These are phyloP conservation scores for Capronia americana DNA, from an alignment of 2,329 filamentous ascomycete species.

Conservation along the genomic window DNA sequence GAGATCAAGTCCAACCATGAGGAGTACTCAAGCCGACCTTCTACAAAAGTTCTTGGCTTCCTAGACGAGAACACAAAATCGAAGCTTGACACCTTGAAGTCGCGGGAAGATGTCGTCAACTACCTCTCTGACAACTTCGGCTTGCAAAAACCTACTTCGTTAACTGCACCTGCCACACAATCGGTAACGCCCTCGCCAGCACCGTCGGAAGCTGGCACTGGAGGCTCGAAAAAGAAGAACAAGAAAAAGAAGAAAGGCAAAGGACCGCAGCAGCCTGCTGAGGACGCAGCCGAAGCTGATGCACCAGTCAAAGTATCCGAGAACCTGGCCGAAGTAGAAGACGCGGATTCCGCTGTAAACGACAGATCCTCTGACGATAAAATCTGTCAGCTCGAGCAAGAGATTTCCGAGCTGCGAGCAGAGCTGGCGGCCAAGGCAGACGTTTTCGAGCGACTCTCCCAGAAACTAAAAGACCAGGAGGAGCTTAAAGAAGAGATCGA, in stretches of 20 bases:
- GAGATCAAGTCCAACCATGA: constrained; percentile 40
- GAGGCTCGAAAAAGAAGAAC: constrained; percentile 70
- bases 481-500: constrained; percentile 86
- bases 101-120: constrained; percentile 44
- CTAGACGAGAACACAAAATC: constrained; percentile 29
- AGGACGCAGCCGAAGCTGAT: constrained; percentile 50
- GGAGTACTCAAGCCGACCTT: constrained; percentile 30
- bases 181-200: constrained; percentile 36
- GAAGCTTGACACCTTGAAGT: constrained; percentile 28
- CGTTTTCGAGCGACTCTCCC: constrained; percentile 73
- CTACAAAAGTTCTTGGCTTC: constrained; percentile 35
- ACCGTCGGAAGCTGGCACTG: constrained; percentile 35
- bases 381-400: constrained; percentile 40
- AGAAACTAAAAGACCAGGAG: constrained; percentile 76
- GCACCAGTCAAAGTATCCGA: constrained; percentile 45
- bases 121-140: constrained; percentile 48
- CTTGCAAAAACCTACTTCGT: constrained; percentile 26
- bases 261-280: constrained; percentile 42
- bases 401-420: constrained; percentile 37
- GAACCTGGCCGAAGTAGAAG: constrained; percentile 34
- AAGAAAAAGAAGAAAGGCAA: constrained; percentile 83
- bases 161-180: constrained; percentile 17
- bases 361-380: constrained; percentile 31
- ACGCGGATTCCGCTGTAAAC: constrained; percentile 6
- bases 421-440: constrained; percentile 65